Percentiles rank a stretch among this genome's conserved stretches.
Evolutionary conservation across 1,284 basidiomycete genomes (phyloP).

Genomic region (Trametes hirsuta): DNA sequence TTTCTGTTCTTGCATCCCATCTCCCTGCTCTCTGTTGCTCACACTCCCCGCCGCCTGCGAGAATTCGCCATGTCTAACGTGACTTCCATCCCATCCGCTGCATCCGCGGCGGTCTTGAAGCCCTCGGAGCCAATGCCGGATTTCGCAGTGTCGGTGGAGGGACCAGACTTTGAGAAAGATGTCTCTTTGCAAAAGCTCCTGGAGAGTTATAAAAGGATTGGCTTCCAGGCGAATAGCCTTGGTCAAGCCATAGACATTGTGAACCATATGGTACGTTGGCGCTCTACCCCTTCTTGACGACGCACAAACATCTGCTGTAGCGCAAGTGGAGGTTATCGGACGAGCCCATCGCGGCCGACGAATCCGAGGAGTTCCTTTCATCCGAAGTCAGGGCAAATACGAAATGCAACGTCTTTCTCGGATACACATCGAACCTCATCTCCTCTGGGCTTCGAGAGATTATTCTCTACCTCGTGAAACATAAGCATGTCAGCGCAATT

Average conservation of each 20-base stretch:
- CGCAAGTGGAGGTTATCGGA: conserved; percentile 84
- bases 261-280: conserved; percentile 77
- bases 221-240: conserved; percentile 94
- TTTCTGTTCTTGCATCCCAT: background rate
- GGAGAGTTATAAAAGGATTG: conserved; percentile 84
- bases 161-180: conserved; percentile 84
- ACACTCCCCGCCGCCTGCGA: no score
- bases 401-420: conserved; percentile 90
- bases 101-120: conserved; percentile 75
- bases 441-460: conserved; percentile 96
- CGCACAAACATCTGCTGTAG: conserved; percentile 41
- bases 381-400: conserved; percentile 67
- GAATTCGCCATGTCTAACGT: conserved; percentile 23
- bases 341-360: conserved; percentile 70
- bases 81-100: conserved; percentile 50
- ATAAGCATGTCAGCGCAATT: conserved; percentile 88
- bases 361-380: conserved; percentile 64
- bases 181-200: conserved; percentile 77
- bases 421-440: conserved; percentile 98
- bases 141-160: conserved; percentile 76
- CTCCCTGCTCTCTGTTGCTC: background rate
- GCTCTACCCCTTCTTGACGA: background rate
- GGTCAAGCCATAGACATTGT: conserved; percentile 90
- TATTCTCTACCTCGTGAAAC: conserved; percentile 91
- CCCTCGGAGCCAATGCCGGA: conserved; percentile 81